These are phyloP conservation scores for Jacaranda mimosifolia DNA, from an alignment of 257 asterid species.

Conservation along the genomic window DNA sequence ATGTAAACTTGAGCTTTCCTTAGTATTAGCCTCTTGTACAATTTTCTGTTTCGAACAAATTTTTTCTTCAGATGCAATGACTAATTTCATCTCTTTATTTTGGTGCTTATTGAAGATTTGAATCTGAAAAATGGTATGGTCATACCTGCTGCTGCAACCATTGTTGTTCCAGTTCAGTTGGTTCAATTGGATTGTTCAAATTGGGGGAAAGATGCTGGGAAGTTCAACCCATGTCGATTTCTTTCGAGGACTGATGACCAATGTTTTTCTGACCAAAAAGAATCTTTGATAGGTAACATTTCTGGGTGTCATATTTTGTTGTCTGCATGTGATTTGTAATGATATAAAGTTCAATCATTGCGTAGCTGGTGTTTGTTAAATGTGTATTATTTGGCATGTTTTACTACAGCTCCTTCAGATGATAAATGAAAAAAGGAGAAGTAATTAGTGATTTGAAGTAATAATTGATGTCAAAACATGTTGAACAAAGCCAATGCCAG, in stretches of 20 bases:
- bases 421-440: too few species aligned
- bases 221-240: slow-evolving; percentile 54
- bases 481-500: neutral
- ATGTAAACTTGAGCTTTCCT: neutral
- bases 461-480: neutral
- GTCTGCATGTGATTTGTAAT: slow-evolving; percentile 3
- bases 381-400: slow-evolving; percentile 4
- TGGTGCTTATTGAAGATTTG: slow-evolving; percentile 49
- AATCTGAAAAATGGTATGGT: slow-evolving; percentile 43
- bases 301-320: slow-evolving; percentile 4
- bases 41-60: neutral
- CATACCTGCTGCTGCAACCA: slow-evolving; percentile 57
- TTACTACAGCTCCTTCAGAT: neutral
- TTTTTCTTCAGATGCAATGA: slow-evolving; percentile 7
- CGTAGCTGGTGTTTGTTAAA: neutral
- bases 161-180: slow-evolving; percentile 55
- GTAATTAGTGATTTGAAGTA: neutral
- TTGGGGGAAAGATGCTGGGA: slow-evolving; percentile 58
- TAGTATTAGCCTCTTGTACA: slow-evolving; percentile 11
- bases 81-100: slow-evolving; percentile 31
- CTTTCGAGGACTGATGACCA: slow-evolving; percentile 37
- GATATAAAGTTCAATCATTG: neutral
- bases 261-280: slow-evolving; percentile 29
- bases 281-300: slow-evolving; percentile 38
- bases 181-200: slow-evolving; percentile 45